Conservation (phyloP, 176 grass and related monocot genomes). For the Lolium rigidum region DNA sequence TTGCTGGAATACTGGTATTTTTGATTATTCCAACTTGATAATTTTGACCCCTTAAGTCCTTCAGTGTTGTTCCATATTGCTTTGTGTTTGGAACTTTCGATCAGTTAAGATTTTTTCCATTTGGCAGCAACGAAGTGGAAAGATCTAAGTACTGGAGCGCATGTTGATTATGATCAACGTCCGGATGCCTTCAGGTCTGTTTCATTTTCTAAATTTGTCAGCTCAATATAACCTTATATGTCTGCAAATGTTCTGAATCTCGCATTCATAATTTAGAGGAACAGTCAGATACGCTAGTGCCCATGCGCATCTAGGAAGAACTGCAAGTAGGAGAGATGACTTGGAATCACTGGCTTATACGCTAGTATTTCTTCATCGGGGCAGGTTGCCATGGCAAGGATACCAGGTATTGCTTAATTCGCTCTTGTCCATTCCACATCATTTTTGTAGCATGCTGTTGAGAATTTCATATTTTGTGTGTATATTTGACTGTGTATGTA, state of each 20-base stretch:
- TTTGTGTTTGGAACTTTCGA: conserved; percentile 20
- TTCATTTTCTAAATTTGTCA: conserved; percentile 15
- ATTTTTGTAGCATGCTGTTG: conserved; percentile 17
- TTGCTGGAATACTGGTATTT: not conserved
- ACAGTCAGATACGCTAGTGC: conserved; percentile 91
- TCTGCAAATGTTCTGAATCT: conserved; percentile 26
- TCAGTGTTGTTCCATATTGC: conserved; percentile 22
- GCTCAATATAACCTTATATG: conserved; percentile 15
- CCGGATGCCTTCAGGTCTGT: conserved; percentile 85
- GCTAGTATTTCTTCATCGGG: conserved; percentile 86
- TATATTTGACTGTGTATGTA: conserved; percentile 20
- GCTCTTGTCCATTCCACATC: not conserved
- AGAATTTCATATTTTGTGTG: conserved; percentile 8
- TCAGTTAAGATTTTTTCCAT: conserved; percentile 35
- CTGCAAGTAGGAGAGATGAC: conserved; percentile 88
- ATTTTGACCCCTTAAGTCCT: conserved; percentile 15
- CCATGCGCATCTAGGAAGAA: conserved; percentile 94
- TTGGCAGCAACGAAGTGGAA: conserved; percentile 83
- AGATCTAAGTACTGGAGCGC: conserved; percentile 60
- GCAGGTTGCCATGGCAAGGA: conserved; percentile 91
- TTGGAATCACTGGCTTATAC: conserved; percentile 90
- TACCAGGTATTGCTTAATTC: conserved; percentile 67
- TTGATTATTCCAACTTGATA: conserved; percentile 21
- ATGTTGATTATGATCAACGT: conserved; percentile 86
- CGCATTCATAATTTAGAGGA: conserved; percentile 57